These are phyloP conservation scores for Arthroderma sp. DNA, from an alignment of 2,329 filamentous ascomycete genomes.

Conservation along the genomic window DNA sequence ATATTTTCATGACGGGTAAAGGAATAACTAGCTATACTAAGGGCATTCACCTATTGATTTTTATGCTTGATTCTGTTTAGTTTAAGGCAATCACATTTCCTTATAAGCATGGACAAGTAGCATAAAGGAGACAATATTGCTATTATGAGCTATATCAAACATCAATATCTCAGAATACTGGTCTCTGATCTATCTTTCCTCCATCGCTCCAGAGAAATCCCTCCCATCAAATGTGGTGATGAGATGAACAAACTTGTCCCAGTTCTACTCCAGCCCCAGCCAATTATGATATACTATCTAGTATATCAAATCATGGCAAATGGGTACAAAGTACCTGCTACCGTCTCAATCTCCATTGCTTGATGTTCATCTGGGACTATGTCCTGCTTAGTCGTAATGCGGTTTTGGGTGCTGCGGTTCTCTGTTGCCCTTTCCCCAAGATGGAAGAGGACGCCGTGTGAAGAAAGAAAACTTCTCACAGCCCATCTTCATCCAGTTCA, in stretches of 20 bases:
- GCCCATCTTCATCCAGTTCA: background rate
- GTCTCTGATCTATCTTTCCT: too few species aligned
- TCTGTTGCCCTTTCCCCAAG: slow-evolving; percentile 11
- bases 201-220: too few species aligned
- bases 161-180: background rate
- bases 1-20: too few species aligned
- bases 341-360: background rate
- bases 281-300: background rate
- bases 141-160: background rate
- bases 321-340: too few species aligned
- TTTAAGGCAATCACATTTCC: too few species aligned
- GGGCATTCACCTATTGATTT: too few species aligned
- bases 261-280: too few species aligned
- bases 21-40: too few species aligned
- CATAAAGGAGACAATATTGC: background rate
- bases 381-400: background rate
- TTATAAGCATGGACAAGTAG: too few species aligned
- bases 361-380: background rate
- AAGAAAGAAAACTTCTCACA: background rate
- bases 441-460: slow-evolving; percentile 2
- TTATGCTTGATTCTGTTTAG: too few species aligned
- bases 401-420: slow-evolving; percentile 6
- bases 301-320: background rate
- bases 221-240: too few species aligned
- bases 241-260: too few species aligned